phyloP scores from a whole-genome alignment of 2,329 filamentous ascomycete species.

The Myotisia sp. region DNA sequence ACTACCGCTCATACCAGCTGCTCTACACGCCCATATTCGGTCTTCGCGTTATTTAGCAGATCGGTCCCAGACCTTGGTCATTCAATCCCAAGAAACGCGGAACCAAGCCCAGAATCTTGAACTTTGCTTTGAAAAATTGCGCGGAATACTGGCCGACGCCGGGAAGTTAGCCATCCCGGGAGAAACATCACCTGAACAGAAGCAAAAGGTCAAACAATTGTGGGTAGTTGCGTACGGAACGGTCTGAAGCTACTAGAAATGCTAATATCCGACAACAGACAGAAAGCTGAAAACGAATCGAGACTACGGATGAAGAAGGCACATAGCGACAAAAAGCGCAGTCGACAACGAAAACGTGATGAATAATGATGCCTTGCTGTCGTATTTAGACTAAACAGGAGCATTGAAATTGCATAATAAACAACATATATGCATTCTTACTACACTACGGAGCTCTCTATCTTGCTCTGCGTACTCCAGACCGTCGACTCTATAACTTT shows the following conservation, averaged over 20 bases:
- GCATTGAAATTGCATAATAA: no score
- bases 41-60: conserved; percentile 42
- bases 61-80: conserved; percentile 41
- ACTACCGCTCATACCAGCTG: conserved; percentile 38
- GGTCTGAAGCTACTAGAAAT: not conserved
- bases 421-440: no score
- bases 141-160: conserved; percentile 39
- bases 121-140: conserved; percentile 44
- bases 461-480: conserved; percentile 20
- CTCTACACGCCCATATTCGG: conserved; percentile 39
- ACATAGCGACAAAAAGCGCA: conserved; percentile 48
- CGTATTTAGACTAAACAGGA: no score
- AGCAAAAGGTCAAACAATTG: conserved; percentile 40
- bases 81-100: conserved; percentile 49
- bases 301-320: conserved; percentile 45
- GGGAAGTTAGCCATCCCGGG: conserved; percentile 41
- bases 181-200: conserved; percentile 45
- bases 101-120: conserved; percentile 48
- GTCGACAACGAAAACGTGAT: conserved; percentile 28
- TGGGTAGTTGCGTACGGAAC: conserved; percentile 20
- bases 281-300: conserved; percentile 44
- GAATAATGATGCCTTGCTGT: not conserved
- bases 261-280: conserved; percentile 21
- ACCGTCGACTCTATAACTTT: conserved; percentile 36
- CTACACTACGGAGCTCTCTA: conserved; percentile 1